A percentile compares a stretch with the other conserved stretches of the same genome.
These are phyloP conservation scores for Zizania latifolia DNA, from an alignment of 176 grass and related monocot species.

Conservation along the genomic window DNA sequence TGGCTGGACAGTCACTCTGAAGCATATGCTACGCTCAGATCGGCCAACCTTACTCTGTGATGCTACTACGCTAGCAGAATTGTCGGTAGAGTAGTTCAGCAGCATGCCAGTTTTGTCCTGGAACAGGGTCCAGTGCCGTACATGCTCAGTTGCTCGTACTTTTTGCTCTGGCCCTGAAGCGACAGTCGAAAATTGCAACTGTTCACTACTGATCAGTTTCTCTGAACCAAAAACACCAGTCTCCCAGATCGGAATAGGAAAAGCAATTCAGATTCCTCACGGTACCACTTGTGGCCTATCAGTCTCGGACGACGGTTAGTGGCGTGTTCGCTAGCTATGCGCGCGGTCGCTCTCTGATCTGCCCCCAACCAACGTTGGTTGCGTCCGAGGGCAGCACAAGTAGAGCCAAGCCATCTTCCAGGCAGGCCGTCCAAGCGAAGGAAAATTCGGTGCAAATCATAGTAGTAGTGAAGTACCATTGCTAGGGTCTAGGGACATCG, in stretches of 20 bases:
- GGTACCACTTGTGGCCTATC: neutral
- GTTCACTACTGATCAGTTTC: neutral
- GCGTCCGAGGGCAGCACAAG: neutral
- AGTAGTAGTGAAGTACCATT: neutral
- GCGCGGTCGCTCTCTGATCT: slow-evolving; percentile 27
- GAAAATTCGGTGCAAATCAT: neutral
- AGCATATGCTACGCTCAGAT: too few species aligned
- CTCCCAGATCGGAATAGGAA: neutral
- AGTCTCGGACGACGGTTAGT: neutral
- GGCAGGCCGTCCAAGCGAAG: neutral
- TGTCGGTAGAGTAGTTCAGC: too few species aligned
- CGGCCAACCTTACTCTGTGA: too few species aligned
- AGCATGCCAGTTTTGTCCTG: neutral
- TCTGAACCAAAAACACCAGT: neutral
- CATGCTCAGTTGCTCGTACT: neutral
- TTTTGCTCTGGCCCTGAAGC: neutral
- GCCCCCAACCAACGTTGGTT: neutral
- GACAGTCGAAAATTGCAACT: neutral
- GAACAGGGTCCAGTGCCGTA: neutral
- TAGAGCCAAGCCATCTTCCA: neutral
- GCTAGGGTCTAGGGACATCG: neutral
- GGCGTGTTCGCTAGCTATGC: neutral
- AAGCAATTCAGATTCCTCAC: slow-evolving; percentile 27
- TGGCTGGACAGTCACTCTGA: too few species aligned
- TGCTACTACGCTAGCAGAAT: too few species aligned